Conservation (phyloP, 805 yeast species). For the Teunomyces gatunensis region DNA sequence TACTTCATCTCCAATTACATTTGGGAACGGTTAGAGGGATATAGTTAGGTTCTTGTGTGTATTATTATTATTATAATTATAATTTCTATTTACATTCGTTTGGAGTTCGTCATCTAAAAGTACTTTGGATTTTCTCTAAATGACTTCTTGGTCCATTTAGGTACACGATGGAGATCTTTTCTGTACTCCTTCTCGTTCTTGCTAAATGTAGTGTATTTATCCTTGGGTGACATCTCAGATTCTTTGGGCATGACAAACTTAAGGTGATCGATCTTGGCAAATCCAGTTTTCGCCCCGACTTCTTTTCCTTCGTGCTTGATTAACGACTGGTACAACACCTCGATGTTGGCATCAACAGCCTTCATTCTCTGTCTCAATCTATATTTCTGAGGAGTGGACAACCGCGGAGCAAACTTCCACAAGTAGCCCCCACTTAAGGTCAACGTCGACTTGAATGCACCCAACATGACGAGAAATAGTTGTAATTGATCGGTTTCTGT, state of each 20-base stretch:
- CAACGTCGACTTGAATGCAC: constrained; percentile 64
- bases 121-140: constrained; percentile 76
- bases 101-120: constrained; percentile 37
- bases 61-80: constrained; percentile 2
- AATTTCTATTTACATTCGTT: constrained; percentile 5
- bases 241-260: constrained; percentile 65
- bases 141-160: constrained; percentile 87
- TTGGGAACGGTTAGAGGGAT: constrained; percentile 60
- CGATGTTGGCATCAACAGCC: constrained; percentile 76
- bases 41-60: constrained; percentile 1
- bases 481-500: not conserved
- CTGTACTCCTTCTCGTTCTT: constrained; percentile 75
- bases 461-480: constrained; percentile 47
- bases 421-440: constrained; percentile 68
- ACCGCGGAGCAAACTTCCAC: constrained; percentile 53
- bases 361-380: constrained; percentile 83
- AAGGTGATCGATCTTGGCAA: constrained; percentile 35
- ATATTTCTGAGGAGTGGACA: constrained; percentile 76
- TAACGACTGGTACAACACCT: constrained; percentile 48
- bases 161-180: constrained; percentile 82
- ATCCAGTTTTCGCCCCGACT: constrained; percentile 35
- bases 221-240: constrained; percentile 70
- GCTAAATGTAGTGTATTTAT: constrained; percentile 86
- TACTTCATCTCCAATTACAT: constrained; percentile 71
- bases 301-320: constrained; percentile 14